Base-by-base conservation (phyloP, 2,329 filamentous ascomycete species). In the Penicillium sclerotigenum region DNA sequence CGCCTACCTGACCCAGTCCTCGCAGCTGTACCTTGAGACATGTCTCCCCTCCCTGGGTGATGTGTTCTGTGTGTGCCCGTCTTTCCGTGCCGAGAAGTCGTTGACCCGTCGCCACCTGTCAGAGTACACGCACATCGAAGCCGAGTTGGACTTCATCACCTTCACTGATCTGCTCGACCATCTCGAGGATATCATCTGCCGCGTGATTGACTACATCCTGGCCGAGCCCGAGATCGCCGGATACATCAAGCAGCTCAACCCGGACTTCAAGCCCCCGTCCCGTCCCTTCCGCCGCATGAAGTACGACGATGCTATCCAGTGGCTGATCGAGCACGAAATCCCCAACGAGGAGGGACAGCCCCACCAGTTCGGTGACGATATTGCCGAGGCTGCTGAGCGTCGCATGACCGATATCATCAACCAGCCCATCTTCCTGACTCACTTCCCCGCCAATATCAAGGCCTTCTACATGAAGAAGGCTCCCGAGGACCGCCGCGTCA, bases 391-490 rank as follows among this genome's bases (percentile, higher is more conserved):
- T 13, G 94, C 94, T 13, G 94, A 99, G 83, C 89, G 94, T 67
- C 85, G 82, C 72, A 99, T 99, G 94, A 97, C 93, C 1, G 94
- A 99, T 74, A 89, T 88, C 66, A 96, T 99, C 81, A 94, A 95
- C 85, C 81, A 85, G 52, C 94, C 94, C 59, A 96, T 99, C 75
- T 90, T 97, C 80, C 83, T 97, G 40, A 97, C 93, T 2, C 93
- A 97, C 78, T 99, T 99, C 85, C 94, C 94, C 20, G 87, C 87
- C 57, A 91, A 93, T 79, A 96, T 99, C 82, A 99, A 99, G 82
- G 89, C 94, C 1, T 99, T 99, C 76, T 99, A 99, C 83, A 99
- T 99, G 94, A 88, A 92, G 77, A 92, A 88, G 77, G 94, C 93
- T 67, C 80, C 82, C 41, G 77, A 83, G 29, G 94, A 99, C 71